phyloP scores from a whole-genome alignment of 306 rosid genomes.

The Pueraria montana region DNA sequence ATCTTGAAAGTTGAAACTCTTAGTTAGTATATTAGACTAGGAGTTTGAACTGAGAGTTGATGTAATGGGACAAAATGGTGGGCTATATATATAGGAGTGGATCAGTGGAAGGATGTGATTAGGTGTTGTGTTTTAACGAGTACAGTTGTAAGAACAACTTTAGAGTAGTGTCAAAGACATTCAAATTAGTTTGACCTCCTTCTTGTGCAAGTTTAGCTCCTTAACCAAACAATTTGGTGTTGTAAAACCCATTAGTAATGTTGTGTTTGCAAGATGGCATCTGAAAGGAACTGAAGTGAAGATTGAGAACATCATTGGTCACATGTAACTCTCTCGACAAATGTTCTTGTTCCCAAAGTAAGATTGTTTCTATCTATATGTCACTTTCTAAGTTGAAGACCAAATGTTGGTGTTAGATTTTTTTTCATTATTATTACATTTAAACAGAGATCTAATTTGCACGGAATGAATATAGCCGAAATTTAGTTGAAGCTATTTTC shows the following conservation, averaged over 20 bases:
- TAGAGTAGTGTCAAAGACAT: constrained; percentile 77
- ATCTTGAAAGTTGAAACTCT: constrained; percentile 18
- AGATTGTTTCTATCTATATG: constrained; percentile 24
- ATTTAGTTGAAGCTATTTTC: constrained; percentile 26
- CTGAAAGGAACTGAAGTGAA: constrained; percentile 36
- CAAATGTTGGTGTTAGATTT: not conserved
- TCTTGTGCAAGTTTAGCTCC: constrained; percentile 57
- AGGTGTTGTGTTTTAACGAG: constrained; percentile 45
- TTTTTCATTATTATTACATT: not conserved
- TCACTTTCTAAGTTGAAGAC: constrained; percentile 36
- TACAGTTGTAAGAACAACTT: constrained; percentile 67
- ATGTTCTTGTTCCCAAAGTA: constrained; percentile 57
- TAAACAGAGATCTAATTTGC: not conserved
- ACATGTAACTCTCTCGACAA: constrained; percentile 59
- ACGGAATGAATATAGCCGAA: constrained; percentile 20
- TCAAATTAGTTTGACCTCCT: constrained; percentile 58
- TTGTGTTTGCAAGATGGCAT: constrained; percentile 42
- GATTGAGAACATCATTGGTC: constrained; percentile 35
- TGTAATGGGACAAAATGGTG: constrained; percentile 27
- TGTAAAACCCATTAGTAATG: not conserved
- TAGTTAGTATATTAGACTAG: not conserved
- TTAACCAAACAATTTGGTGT: constrained; percentile 25
- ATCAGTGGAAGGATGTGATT: constrained; percentile 5
- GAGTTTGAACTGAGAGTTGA: constrained; percentile 37
- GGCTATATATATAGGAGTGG: constrained; percentile 44